These are phyloP conservation scores for Penicillium sp. DNA, from an alignment of 2,329 filamentous ascomycete species.

Conservation along the genomic window DNA sequence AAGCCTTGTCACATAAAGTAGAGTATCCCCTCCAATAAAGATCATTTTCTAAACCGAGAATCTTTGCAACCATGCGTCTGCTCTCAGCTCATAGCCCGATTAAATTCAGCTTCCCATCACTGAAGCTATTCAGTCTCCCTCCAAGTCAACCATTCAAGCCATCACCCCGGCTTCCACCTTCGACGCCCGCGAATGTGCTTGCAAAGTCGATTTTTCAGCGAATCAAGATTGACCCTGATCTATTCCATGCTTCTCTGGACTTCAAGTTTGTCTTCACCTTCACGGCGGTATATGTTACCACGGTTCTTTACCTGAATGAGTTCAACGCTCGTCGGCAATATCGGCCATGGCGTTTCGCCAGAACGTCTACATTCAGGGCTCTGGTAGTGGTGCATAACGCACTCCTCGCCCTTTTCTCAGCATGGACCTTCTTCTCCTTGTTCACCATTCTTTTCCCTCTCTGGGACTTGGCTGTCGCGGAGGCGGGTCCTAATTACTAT, in stretches of 20 bases:
- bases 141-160: conserved; percentile 2
- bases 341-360: conserved; percentile 16
- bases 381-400: conserved; percentile 14
- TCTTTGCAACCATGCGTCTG: neutral
- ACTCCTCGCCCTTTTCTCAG: conserved; percentile 12
- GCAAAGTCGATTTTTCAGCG: neutral
- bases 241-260: conserved; percentile 9
- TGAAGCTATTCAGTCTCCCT: conserved; percentile 9
- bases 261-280: conserved; percentile 12
- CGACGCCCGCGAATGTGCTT: neutral
- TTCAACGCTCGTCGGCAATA: conserved; percentile 12
- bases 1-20: neutral
- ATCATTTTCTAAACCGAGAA: neutral
- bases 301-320: conserved; percentile 12
- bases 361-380: conserved; percentile 1
- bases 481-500: neutral
- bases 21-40: neutral
- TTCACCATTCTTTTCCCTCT: neutral
- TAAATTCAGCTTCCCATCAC: conserved; percentile 4
- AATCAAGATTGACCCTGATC: neutral
- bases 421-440: conserved; percentile 8
- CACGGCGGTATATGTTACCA: conserved; percentile 7
- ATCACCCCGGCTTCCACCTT: neutral
- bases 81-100: neutral
- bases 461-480: neutral